Conservation (phyloP, 2,329 filamentous ascomycete species). For the Thielaviopsis punctulata region DNA sequence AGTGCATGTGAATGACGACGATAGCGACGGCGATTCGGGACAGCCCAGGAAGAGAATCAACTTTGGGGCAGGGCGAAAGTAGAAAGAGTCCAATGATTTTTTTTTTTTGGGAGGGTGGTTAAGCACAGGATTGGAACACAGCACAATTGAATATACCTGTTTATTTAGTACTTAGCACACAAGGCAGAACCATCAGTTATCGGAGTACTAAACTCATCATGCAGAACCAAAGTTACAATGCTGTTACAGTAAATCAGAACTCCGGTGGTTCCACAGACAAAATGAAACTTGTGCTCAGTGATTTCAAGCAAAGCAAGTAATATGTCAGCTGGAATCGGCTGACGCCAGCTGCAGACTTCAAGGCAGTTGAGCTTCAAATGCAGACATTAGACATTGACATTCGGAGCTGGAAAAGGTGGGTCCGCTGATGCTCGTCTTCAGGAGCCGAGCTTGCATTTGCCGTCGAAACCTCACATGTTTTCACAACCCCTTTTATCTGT, state of each 20-base stretch:
- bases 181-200: too few species aligned
- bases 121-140: too few species aligned
- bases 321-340: not conserved
- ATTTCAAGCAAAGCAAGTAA: too few species aligned
- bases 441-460: not conserved
- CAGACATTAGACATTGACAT: not conserved
- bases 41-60: conserved; percentile 37
- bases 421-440: not conserved
- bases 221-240: too few species aligned
- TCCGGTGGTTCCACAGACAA: too few species aligned
- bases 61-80: conserved; percentile 38
- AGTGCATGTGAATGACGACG: conserved; percentile 31
- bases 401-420: not conserved
- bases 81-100: not conserved
- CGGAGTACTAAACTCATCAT: too few species aligned
- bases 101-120: too few species aligned
- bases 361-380: not conserved
- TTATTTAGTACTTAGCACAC: too few species aligned
- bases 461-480: not conserved
- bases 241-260: too few species aligned
- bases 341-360: not conserved
- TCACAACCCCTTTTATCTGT: not conserved
- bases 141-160: too few species aligned
- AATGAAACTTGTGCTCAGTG: too few species aligned
- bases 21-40: conserved; percentile 42